These are phyloP conservation scores for Lathyrus tuberosus DNA, from an alignment of 306 rosid genomes.

Conservation along the genomic window DNA sequence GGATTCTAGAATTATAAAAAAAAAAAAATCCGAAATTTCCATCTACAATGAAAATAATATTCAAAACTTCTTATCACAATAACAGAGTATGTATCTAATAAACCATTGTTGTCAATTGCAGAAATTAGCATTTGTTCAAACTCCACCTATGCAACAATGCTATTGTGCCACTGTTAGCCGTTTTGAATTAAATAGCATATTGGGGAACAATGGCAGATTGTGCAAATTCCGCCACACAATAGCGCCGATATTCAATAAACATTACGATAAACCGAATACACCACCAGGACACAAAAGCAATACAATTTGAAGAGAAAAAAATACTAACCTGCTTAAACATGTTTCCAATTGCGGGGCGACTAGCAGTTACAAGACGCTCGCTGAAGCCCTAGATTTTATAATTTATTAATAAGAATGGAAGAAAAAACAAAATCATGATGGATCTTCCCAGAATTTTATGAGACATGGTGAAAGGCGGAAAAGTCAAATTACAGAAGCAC, in stretches of 20 bases:
- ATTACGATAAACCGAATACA: background rate
- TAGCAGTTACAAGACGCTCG: constrained; percentile 90
- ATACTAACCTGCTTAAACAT: constrained; percentile 93
- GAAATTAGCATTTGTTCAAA: no score
- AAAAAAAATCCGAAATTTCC: constrained; percentile 7
- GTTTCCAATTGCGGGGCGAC: constrained; percentile 94
- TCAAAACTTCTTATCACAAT: constrained; percentile 18
- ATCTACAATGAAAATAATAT: constrained; percentile 3
- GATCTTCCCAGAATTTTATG: constrained; percentile 6
- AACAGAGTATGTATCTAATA: constrained; percentile 13
- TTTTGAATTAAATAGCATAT: no score
- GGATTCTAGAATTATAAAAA: background rate
- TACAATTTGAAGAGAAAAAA: constrained; percentile 10
- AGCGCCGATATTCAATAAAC: no score
- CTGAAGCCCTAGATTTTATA: constrained; percentile 78
- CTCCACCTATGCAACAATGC: no score
- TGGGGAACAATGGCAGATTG: no score
- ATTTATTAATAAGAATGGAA: constrained; percentile 24
- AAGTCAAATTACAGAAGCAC: constrained; percentile 47
- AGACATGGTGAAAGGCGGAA: constrained; percentile 21
- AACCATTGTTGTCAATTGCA: background rate
- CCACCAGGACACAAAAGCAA: constrained; percentile 13
- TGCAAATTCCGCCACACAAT: no score
- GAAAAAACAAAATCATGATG: constrained; percentile 6
- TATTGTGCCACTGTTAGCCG: no score